Percentiles rank a stretch among this genome's conserved stretches.
These are phyloP conservation scores for Nothomitra cinnamomea DNA, from an alignment of 2,329 filamentous ascomycete species.

Conservation along the genomic window DNA sequence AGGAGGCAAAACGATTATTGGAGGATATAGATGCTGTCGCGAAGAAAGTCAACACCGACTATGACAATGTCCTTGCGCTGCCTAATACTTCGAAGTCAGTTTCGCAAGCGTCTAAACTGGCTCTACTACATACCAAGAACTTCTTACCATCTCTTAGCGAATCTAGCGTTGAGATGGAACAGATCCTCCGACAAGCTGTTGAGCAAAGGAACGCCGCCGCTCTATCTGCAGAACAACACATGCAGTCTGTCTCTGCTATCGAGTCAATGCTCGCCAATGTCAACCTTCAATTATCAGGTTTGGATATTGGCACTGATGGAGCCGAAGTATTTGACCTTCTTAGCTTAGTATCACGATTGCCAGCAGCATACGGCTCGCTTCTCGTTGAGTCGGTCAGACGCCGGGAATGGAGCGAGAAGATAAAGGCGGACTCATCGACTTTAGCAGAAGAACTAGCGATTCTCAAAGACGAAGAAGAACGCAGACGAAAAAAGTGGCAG, in stretches of 20 bases:
- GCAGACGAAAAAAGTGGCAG: conserved; percentile 77
- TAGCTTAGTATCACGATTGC: conserved; percentile 63
- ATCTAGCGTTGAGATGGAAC: conserved; percentile 37
- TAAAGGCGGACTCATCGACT: conserved; percentile 70
- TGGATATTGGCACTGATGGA: conserved; percentile 60
- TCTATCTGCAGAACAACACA: conserved; percentile 49
- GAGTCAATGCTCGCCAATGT: conserved; percentile 58
- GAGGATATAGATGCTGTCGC: conserved; percentile 75
- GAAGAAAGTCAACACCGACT: conserved; percentile 75
- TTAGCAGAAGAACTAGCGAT: conserved; percentile 84
- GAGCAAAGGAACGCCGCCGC: conserved; percentile 53
- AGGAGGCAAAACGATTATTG: conserved; percentile 51
- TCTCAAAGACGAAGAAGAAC: conserved; percentile 84
- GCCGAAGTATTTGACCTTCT: conserved; percentile 68
- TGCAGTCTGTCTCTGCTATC: conserved; percentile 68
- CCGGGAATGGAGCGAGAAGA: conserved; percentile 81
- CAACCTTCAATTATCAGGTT: conserved; percentile 51
- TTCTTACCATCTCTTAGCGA: conserved; percentile 43
- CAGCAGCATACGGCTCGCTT: conserved; percentile 79
- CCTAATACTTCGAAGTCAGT: conserved; percentile 47
- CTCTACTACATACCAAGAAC: conserved; percentile 44
- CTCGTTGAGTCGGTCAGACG: conserved; percentile 72
- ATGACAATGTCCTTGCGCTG: conserved; percentile 57
- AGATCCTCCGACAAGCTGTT: conserved; percentile 32
- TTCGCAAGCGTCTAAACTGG: conserved; percentile 45